phyloP scores from a whole-genome alignment of 2,329 filamentous ascomycete species.

The Truncatella angustata region DNA sequence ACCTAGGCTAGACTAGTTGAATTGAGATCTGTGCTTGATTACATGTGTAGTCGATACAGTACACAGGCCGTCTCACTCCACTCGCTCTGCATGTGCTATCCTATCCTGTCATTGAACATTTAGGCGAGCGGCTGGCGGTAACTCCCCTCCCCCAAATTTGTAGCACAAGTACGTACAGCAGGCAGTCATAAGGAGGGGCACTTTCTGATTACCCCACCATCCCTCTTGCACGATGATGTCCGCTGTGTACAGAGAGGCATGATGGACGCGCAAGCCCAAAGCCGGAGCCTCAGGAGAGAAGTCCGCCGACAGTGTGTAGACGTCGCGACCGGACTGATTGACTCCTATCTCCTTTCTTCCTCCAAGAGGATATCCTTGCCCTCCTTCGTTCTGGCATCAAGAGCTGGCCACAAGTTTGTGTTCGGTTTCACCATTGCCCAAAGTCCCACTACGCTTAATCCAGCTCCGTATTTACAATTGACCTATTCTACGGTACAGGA shows the following conservation, averaged over 20 bases:
- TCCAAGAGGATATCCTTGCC: neutral
- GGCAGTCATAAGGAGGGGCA: neutral
- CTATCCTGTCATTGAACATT: too few relatives aligned
- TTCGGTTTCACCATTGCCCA: neutral
- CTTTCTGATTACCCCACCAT: neutral
- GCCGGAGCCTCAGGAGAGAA: too few relatives aligned
- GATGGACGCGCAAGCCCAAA: neutral
- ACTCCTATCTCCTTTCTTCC: too few relatives aligned
- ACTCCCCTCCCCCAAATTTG: too few relatives aligned
- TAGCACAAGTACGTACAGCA: neutral
- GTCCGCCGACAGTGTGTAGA: slow-evolving; percentile 2
- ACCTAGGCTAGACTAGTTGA: too few relatives aligned
- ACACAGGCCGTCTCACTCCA: too few relatives aligned
- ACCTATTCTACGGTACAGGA: too few relatives aligned
- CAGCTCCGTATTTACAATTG: neutral
- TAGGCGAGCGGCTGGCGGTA: too few relatives aligned
- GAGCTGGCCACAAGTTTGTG: neutral
- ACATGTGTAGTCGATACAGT: too few relatives aligned
- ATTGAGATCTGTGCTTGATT: too few relatives aligned
- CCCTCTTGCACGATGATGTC: neutral
- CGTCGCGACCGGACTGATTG: too few relatives aligned
- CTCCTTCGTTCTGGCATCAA: neutral
- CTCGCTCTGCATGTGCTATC: too few relatives aligned
- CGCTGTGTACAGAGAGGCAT: neutral
- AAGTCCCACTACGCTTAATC: slow-evolving; percentile 1